These are phyloP conservation scores for Phytopythium oedochilum DNA, from an alignment of 352 stramenopile species.

Conservation along the genomic window DNA sequence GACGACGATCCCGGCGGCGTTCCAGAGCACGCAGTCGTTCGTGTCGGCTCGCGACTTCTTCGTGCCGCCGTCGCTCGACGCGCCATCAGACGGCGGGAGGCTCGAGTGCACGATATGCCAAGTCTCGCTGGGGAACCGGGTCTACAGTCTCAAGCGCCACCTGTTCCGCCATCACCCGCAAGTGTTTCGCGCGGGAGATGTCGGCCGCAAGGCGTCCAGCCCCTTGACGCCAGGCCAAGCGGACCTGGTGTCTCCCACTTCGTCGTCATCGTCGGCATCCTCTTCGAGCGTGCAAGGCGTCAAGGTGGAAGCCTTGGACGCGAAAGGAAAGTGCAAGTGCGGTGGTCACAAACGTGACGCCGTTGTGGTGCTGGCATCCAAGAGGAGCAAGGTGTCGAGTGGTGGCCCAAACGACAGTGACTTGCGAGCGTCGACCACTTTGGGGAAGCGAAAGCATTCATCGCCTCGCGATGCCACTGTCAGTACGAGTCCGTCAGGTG, in stretches of 20 bases:
- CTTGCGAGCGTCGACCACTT: not conserved
- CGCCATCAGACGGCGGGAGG: constrained; percentile 15
- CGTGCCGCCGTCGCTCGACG: constrained; percentile 9
- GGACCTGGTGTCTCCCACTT: constrained; percentile 1
- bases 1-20: constrained; percentile 35
- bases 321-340: not conserved
- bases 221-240: not conserved
- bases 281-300: not conserved
- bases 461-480: not conserved
- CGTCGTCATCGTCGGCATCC: not conserved
- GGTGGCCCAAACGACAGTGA: not conserved
- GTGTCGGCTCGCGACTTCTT: constrained; percentile 43
- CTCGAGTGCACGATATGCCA: constrained; percentile 46
- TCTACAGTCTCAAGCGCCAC: constrained; percentile 46
- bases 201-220: not conserved
- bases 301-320: constrained; percentile 13
- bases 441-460: constrained; percentile 1
- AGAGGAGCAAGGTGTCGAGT: constrained; percentile 3
- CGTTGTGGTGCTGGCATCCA: constrained; percentile 1
- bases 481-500: not conserved
- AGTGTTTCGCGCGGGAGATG: constrained; percentile 32
- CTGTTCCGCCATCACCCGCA: constrained; percentile 37
- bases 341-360: not conserved
- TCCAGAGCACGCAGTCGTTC: constrained; percentile 39
- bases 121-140: constrained; percentile 34